Base-by-base conservation (phyloP, 805 yeast species). In the Ogataea paradorogensis region DNA sequence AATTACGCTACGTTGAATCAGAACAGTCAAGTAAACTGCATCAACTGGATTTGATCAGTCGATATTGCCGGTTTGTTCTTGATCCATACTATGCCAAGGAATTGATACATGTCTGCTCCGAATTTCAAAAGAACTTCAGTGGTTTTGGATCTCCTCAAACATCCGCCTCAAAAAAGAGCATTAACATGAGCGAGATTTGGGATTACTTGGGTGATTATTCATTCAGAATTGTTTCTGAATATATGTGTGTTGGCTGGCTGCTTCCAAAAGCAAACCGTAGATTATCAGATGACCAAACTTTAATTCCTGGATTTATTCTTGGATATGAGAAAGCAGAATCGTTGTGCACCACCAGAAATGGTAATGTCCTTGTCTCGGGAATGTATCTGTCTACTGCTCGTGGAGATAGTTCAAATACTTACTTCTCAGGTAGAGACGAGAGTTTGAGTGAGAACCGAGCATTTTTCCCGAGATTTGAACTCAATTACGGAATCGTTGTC, bases 241-340 rank as follows among this genome's bases (percentile, higher is more conserved):
- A 82, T 47, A 68, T 84, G 43, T 84, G 95, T 46, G 43, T 84
- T 24, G 95, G 96, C 0, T 87, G 95, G 89, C 56, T 84, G 4
- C 84, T 83, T 55, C 80, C 74, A n/a, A 56, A 54, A 11, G 52
- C 53, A 6, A 59, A 58, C 5, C 55, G 58, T 1, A 45, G 54
- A 2, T 70, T 69, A 3, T 38, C 34, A 4, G 32, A 36, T 11
- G 24, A 29, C 5, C 27, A 29, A 11, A 37, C 41, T 20, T 18
- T 20, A 7, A 43, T 48, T 15, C 88, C 88, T 0, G 96, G 96
- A 9, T 54, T 87, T n/a, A 80, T 84, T 27, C 45, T 79, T 22
- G 97, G 97, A 0, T 86, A 84, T 40, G 87, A 85, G 47, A 66
- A 80, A 13, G 74, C 87, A 15, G 84, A 80, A 46, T 78, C 87